Conservation (phyloP, 805 yeast species). For the Kuraishia molischiana region DNA sequence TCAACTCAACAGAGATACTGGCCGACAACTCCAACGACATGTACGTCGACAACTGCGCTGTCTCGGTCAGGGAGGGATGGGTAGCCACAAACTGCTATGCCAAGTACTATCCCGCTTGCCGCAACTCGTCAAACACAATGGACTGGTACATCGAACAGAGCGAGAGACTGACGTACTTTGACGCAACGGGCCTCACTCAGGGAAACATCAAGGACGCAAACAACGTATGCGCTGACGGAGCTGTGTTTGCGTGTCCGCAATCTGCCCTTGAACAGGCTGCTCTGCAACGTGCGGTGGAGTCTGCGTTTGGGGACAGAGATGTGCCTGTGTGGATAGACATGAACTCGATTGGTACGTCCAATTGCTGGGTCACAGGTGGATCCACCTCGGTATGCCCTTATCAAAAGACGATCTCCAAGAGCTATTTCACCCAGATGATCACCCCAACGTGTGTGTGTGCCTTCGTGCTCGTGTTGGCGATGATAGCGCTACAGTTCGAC, state of each 20-base stretch:
- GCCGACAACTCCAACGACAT: background rate
- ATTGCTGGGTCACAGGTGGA: constrained; percentile 87
- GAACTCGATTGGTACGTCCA: constrained; percentile 61
- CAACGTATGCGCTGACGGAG: constrained; percentile 22
- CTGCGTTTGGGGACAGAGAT: background rate
- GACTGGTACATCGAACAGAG: constrained; percentile 30
- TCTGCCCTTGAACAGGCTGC: constrained; percentile 35
- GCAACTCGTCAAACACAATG: constrained; percentile 24
- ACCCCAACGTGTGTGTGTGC: constrained; percentile 60
- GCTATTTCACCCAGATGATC: constrained; percentile 52
- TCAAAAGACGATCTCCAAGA: constrained; percentile 38
- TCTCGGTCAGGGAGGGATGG: constrained; percentile 3
- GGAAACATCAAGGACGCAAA: constrained; percentile 4
- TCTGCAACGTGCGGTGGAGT: constrained; percentile 12
- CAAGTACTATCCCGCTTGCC: constrained; percentile 46
- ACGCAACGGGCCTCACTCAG: constrained; percentile 13
- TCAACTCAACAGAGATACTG: background rate
- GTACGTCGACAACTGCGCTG: constrained; percentile 35
- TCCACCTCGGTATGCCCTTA: constrained; percentile 74
- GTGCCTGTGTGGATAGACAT: constrained; percentile 64
- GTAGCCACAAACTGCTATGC: constrained; percentile 22
- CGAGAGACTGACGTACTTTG: constrained; percentile 31
- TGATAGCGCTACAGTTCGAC: constrained; percentile 46
- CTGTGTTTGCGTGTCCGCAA: constrained; percentile 35
- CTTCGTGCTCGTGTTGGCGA: constrained; percentile 36